Evolutionary conservation across 176 grass and related monocot genomes (phyloP).

Genomic region (Aechmea fasciata): DNA sequence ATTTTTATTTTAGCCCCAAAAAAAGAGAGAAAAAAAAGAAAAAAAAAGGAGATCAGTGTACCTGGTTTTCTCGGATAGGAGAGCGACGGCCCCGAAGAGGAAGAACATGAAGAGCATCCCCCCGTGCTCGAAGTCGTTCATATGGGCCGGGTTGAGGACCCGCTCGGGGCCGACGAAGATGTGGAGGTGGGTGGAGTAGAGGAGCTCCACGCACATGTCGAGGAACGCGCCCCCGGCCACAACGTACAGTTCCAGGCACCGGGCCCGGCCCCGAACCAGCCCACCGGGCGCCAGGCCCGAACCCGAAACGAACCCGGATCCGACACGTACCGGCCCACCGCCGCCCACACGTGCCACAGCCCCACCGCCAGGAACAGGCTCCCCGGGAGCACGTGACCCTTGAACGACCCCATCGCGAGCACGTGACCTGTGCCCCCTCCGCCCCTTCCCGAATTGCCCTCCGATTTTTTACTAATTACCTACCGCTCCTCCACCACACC

Average conservation of each 20-base stretch:
- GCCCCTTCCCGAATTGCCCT: neutral
- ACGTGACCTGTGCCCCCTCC: neutral
- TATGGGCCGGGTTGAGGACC: conserved; percentile 58
- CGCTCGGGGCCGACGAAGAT: conserved; percentile 37
- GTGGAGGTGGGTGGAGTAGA: conserved; percentile 75
- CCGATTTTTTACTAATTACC: neutral
- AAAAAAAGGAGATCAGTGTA: conserved; percentile 3
- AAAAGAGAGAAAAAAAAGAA: neutral
- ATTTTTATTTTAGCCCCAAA: neutral
- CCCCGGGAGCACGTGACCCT: conserved; percentile 74
- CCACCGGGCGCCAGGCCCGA: conserved; percentile 50
- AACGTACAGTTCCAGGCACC: conserved; percentile 70
- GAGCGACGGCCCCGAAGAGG: conserved; percentile 51
- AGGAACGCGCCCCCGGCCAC: conserved; percentile 56
- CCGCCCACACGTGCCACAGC: conserved; percentile 57
- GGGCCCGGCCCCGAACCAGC: conserved; percentile 8
- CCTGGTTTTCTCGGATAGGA: conserved; percentile 69
- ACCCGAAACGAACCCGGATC: conserved; percentile 46
- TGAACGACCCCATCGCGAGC: conserved; percentile 67
- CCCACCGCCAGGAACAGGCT: conserved; percentile 70
- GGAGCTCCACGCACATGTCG: conserved; percentile 88
- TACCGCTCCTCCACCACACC: neutral
- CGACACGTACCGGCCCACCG: conserved; percentile 39
- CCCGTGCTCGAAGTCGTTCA: conserved; percentile 91
- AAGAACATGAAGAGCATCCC: conserved; percentile 99